Evolutionary conservation across 75 land plant species (phyloP).

Genomic region (Ceratopteris richardii): DNA sequence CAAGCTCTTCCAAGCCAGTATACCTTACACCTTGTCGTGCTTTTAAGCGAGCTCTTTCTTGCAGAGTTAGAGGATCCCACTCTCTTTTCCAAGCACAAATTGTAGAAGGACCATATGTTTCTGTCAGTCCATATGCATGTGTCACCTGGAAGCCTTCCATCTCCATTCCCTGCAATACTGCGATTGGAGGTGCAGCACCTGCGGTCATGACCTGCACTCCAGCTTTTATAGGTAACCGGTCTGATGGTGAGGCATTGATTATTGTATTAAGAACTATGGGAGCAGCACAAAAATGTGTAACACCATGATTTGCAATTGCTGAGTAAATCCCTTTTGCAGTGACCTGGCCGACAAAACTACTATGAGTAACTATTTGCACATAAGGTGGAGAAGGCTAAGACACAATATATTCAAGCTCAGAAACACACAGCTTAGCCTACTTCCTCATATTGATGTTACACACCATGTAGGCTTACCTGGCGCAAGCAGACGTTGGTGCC

Average conservation of each 20-base stretch:
- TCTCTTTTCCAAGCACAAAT: constrained; percentile 89
- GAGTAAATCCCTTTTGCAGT: constrained; percentile 61
- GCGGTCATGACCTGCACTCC: constrained; percentile 69
- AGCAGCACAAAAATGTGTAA: constrained; percentile 90
- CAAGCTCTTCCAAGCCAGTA: constrained; percentile 48
- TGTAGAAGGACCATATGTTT: constrained; percentile 84
- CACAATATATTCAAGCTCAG: background rate
- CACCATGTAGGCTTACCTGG: constrained; percentile 43
- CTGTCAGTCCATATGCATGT: constrained; percentile 88
- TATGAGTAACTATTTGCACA: background rate
- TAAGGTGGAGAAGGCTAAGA: background rate
- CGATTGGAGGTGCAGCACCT: constrained; percentile 87
- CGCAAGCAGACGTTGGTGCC: constrained; percentile 87
- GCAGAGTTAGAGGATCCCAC: constrained; percentile 59
- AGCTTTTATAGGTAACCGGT: constrained; percentile 42
- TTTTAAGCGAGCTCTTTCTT: constrained; percentile 52
- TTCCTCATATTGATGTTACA: too few species aligned
- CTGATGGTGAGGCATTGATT: constrained; percentile 44
- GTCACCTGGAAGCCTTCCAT: constrained; percentile 67
- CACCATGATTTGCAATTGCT: constrained; percentile 60
- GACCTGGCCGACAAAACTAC: constrained; percentile 32
- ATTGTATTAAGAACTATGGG: constrained; percentile 80
- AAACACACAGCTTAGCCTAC: too few species aligned
- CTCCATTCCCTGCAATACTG: constrained; percentile 60
- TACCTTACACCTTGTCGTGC: constrained; percentile 86